A percentile compares a stretch with the other conserved stretches of the same genome.
phyloP scores from a whole-genome alignment of 176 grass and related monocot genomes.

The Zoysia japonica region DNA sequence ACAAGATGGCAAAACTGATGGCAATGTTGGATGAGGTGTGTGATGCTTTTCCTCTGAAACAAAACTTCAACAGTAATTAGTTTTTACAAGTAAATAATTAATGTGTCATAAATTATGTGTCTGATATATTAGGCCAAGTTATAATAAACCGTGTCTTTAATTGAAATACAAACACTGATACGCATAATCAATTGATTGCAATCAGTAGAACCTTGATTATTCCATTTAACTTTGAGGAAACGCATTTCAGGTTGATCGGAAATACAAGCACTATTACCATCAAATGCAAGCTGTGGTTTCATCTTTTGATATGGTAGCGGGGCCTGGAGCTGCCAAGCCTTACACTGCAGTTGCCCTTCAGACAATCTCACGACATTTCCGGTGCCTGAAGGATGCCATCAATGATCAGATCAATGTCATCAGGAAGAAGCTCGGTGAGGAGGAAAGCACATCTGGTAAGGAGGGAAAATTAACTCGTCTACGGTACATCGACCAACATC shows the following conservation, averaged over 20 bases:
- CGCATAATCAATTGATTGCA: no score
- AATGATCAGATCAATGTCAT: conserved; percentile 73
- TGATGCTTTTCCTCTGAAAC: conserved; percentile 31
- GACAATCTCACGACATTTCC: conserved; percentile 90
- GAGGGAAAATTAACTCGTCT: conserved; percentile 73
- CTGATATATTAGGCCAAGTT: conserved; percentile 15
- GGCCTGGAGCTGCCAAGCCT: conserved; percentile 68
- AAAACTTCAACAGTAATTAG: not conserved
- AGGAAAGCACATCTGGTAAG: conserved; percentile 68
- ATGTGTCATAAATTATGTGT: not conserved
- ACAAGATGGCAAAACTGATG: conserved; percentile 88
- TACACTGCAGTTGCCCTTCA: conserved; percentile 96
- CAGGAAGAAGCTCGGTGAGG: conserved; percentile 84
- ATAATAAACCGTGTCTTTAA: not conserved
- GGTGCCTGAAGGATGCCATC: conserved; percentile 93
- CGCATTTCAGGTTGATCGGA: conserved; percentile 75
- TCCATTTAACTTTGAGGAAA: conserved; percentile 30
- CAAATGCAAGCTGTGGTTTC: conserved; percentile 91
- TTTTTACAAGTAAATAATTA: not conserved
- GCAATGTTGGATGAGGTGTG: conserved; percentile 93
- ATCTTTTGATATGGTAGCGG: conserved; percentile 79
- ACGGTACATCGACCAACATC: conserved; percentile 83
- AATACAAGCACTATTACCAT: conserved; percentile 96
- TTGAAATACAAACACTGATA: no score
- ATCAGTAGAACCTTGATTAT: not conserved